Evolutionary conservation across 2,329 filamentous ascomycete genomes (phyloP).

Genomic region (Gyromitra esculenta): DNA sequence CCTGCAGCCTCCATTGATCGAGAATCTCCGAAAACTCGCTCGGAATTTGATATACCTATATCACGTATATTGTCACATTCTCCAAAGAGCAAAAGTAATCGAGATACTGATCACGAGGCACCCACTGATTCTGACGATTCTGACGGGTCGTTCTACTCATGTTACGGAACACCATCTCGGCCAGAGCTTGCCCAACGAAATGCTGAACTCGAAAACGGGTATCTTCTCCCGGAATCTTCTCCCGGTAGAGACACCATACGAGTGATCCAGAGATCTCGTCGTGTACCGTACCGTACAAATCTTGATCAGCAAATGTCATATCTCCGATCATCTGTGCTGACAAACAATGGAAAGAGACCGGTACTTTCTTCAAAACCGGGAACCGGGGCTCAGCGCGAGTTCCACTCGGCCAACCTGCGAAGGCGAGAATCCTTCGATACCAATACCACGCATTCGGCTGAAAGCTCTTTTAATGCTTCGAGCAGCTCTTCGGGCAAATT

Average conservation of each 20-base stretch:
- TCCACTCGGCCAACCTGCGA: not conserved
- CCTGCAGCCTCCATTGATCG: not conserved
- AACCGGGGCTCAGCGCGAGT: not conserved
- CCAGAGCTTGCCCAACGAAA: not conserved
- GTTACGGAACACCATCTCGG: constrained; percentile 5
- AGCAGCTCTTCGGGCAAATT: constrained; percentile 7
- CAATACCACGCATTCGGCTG: not conserved
- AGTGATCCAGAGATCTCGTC: not conserved
- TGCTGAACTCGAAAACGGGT: not conserved
- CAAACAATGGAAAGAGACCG: constrained; percentile 2
- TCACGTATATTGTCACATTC: not conserved
- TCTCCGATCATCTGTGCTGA: not conserved
- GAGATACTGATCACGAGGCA: not conserved
- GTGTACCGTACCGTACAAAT: no score
- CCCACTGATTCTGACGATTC: constrained; percentile 15
- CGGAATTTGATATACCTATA: not conserved
- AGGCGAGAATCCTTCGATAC: constrained; percentile 1
- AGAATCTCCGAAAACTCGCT: not conserved
- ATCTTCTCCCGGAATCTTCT: not conserved
- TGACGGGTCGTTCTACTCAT: constrained; percentile 37
- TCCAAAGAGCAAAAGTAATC: not conserved
- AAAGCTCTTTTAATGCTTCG: constrained; percentile 38
- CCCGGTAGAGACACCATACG: not conserved
- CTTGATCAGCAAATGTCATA: not conserved
- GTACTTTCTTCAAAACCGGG: not conserved